Evolutionary conservation across 331 rosid species (phyloP).

Genomic region (Prunus yedoensis): DNA sequence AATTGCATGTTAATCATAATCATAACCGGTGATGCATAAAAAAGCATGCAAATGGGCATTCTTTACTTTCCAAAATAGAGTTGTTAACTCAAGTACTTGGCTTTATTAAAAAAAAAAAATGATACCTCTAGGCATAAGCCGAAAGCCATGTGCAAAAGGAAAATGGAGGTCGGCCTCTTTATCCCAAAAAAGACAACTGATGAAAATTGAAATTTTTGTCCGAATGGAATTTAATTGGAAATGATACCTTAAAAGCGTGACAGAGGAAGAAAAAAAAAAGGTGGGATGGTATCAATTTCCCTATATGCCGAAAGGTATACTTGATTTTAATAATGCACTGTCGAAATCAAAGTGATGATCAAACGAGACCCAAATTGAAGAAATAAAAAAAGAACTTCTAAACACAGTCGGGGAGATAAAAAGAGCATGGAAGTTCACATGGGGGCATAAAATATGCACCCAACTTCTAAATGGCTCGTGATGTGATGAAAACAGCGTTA

Average conservation of each 20-base stretch:
- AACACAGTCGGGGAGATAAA: not conserved
- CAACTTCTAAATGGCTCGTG: too few relatives aligned
- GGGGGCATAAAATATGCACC: not conserved
- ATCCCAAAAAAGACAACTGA: not conserved
- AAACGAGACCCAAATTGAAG: slow-evolving; percentile 1
- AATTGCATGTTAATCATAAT: too few relatives aligned
- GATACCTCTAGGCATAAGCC: not conserved
- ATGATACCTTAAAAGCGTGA: slow-evolving; percentile 11
- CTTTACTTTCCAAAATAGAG: not conserved
- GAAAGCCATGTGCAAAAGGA: not conserved
- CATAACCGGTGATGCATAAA: too few relatives aligned
- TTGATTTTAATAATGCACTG: slow-evolving; percentile 4
- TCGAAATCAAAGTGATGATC: slow-evolving; percentile 22
- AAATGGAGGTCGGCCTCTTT: not conserved
- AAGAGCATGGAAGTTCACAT: not conserved
- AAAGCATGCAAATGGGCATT: not conserved
- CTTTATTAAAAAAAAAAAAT: not conserved
- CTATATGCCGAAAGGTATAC: slow-evolving; percentile 30
- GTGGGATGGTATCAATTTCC: slow-evolving; percentile 32
- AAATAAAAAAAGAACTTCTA: not conserved
- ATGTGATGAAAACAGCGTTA: too few relatives aligned
- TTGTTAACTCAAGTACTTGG: not conserved
- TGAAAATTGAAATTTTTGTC: slow-evolving; percentile 5
- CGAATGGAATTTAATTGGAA: not conserved
- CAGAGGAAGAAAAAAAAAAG: slow-evolving; percentile 18